A percentile compares a stretch with the other conserved stretches of the same genome.
Evolutionary conservation across 768 basidiomycete species (phyloP).

Genomic region (Rhizopogon vesiculosus): DNA sequence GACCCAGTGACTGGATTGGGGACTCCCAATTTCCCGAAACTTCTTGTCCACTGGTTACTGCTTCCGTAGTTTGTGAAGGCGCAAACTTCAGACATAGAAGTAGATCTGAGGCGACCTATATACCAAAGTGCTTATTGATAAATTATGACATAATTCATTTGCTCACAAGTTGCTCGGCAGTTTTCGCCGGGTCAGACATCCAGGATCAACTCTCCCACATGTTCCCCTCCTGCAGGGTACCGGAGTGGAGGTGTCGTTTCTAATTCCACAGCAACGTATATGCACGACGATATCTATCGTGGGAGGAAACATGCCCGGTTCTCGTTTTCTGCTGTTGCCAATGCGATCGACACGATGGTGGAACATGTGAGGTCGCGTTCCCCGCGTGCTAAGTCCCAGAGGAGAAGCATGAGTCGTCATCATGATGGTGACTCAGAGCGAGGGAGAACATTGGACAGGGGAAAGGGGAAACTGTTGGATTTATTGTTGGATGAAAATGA

Average conservation of each 20-base stretch:
- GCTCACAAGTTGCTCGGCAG: too few relatives aligned
- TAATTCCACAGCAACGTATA: not conserved
- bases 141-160: too few relatives aligned
- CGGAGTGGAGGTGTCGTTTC: not conserved
- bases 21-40: too few relatives aligned
- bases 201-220: not conserved
- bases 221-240: not conserved
- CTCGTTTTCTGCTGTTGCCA: slow-evolving; percentile 46
- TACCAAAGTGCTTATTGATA: too few relatives aligned
- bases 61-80: too few relatives aligned
- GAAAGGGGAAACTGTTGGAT: slow-evolving; percentile 1
- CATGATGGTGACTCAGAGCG: not conserved
- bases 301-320: slow-evolving; percentile 39
- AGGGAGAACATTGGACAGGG: slow-evolving; percentile 31
- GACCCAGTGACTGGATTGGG: too few relatives aligned
- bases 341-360: slow-evolving; percentile 36
- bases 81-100: too few relatives aligned
- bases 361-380: slow-evolving; percentile 43
- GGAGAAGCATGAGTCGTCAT: slow-evolving; percentile 10
- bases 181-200: not conserved
- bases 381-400: slow-evolving; percentile 15
- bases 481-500: slow-evolving; percentile 8
- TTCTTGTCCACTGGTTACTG: too few relatives aligned
- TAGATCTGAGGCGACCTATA: too few relatives aligned
- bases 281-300: slow-evolving; percentile 15